Evolutionary conservation across 108 stramenopile genomes (phyloP).

Genomic region (Bacterosira constricta): DNA sequence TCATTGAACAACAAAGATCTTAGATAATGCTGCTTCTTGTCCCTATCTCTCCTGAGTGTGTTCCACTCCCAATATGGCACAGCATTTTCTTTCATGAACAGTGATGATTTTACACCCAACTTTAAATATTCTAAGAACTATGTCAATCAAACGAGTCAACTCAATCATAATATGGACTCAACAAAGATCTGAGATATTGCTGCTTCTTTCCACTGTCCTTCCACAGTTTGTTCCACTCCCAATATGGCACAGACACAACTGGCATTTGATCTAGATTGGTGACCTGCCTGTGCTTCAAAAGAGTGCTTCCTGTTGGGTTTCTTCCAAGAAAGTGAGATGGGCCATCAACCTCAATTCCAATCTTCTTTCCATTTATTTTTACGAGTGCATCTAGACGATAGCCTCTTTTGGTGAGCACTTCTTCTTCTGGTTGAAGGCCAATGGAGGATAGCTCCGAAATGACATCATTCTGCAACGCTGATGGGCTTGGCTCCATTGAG

Average conservation of each 20-base stretch:
- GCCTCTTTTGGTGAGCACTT: neutral
- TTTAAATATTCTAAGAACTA: too few species aligned
- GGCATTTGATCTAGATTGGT: neutral
- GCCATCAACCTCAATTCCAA: neutral
- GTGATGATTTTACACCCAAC: too few species aligned
- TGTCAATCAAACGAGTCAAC: too few species aligned
- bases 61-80: too few species aligned
- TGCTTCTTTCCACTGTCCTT: neutral
- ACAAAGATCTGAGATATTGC: neutral
- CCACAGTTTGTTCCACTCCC: neutral
- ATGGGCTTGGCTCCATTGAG: neutral
- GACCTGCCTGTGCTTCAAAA: neutral
- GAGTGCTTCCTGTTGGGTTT: neutral
- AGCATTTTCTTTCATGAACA: too few species aligned
- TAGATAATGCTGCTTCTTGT: too few species aligned
- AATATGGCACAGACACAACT: neutral
- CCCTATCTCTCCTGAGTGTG: too few species aligned
- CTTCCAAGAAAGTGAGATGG: constrained; percentile 1
- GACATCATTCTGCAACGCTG: neutral
- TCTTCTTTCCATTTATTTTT: neutral
- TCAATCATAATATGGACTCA: too few species aligned
- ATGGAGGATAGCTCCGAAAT: neutral
- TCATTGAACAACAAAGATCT: too few species aligned
- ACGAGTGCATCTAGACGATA: neutral
- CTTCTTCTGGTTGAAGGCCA: neutral